These are phyloP conservation scores for Letharia lupina DNA, from an alignment of 495 filamentous ascomycete species.

Conservation along the genomic window DNA sequence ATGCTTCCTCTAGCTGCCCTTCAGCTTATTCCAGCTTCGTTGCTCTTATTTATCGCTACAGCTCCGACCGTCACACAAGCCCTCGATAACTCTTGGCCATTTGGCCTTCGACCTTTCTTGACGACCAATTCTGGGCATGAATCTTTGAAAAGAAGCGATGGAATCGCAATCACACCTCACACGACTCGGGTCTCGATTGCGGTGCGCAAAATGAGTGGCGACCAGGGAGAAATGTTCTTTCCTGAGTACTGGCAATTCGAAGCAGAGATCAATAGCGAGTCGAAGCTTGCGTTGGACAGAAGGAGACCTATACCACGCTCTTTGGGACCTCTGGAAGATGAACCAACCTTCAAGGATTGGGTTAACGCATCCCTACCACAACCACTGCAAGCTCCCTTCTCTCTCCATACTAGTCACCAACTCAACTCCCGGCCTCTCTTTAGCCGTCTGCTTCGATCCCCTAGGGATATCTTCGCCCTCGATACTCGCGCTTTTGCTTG, in stretches of 20 bases:
- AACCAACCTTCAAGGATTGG: background rate
- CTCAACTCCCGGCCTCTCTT: constrained; percentile 17
- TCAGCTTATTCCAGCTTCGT: constrained; percentile 15
- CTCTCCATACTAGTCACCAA: constrained; percentile 27
- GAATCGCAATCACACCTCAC: constrained; percentile 21
- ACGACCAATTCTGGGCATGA: background rate
- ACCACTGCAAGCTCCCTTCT: constrained; percentile 35
- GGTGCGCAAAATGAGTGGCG: constrained; percentile 68
- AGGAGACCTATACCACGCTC: constrained; percentile 19
- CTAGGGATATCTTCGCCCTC: constrained; percentile 25
- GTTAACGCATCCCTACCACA: constrained; percentile 28
- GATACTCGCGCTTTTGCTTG: constrained; percentile 58
- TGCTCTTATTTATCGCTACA: constrained; percentile 9
- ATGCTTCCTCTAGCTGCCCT: constrained; percentile 6
- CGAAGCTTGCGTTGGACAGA: constrained; percentile 29
- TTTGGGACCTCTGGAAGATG: background rate
- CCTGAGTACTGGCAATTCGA: constrained; percentile 52
- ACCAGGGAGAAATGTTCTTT: constrained; percentile 82
- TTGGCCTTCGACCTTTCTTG: background rate
- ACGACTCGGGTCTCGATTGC: constrained; percentile 32
- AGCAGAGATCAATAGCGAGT: constrained; percentile 21
- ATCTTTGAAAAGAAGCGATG: background rate
- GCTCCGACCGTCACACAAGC: constrained; percentile 1
- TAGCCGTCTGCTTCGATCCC: constrained; percentile 21
- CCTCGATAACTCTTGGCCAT: constrained; percentile 10